phyloP scores from a whole-genome alignment of 345 rosid genomes.

The Gossypium turneri region DNA sequence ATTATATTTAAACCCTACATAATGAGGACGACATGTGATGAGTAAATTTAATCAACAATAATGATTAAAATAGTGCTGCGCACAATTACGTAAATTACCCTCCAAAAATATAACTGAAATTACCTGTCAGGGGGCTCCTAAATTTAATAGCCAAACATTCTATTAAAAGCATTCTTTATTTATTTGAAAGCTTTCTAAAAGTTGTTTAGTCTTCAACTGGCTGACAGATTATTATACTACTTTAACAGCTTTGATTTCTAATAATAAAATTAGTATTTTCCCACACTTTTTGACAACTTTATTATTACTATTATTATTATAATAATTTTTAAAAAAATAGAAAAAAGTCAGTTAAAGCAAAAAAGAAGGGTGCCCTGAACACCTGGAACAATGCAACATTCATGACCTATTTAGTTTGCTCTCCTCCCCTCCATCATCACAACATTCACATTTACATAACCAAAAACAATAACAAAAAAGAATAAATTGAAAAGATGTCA shows the following conservation, averaged over 20 bases:
- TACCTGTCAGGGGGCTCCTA: background rate
- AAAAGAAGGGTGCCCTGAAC: background rate
- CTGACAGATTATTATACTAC: background rate
- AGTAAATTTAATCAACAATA: too few relatives aligned
- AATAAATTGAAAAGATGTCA: conserved; percentile 37
- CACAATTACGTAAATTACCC: background rate
- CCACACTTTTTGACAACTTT: background rate
- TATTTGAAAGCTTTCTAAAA: background rate
- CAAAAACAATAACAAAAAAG: too few relatives aligned
- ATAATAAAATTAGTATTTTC: background rate
- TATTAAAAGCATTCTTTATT: background rate
- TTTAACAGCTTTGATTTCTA: background rate
- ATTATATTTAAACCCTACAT: rapidly evolving
- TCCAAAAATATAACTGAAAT: conserved; percentile 15
- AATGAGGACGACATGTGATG: rapidly evolving
- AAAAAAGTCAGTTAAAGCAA: conserved; percentile 2
- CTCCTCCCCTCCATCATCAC: conserved; percentile 45
- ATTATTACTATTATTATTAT: too few relatives aligned
- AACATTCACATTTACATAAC: background rate
- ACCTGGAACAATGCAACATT: conserved; percentile 4
- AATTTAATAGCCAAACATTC: background rate
- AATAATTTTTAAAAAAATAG: background rate
- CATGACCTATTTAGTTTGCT: conserved; percentile 20
- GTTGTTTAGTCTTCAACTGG: background rate
- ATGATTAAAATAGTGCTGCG: too few relatives aligned